Base-by-base conservation (phyloP, 345 rosid species). In the Pistacia atlantica region DNA sequence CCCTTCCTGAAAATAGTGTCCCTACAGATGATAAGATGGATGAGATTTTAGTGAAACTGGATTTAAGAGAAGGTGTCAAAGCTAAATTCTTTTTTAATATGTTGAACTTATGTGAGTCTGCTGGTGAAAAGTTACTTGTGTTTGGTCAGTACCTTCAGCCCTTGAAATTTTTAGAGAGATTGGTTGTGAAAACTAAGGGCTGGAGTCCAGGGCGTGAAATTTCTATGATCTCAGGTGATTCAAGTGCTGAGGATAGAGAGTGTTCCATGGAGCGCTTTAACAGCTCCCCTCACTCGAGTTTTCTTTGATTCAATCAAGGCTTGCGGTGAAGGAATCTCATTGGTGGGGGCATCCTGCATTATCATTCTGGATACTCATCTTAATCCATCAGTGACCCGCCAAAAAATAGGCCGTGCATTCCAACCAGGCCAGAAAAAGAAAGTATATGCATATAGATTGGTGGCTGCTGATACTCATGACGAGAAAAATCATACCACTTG, bases 311-410 rank as follows among this genome's bases (percentile, higher is more conserved):
- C 98, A 3, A 96, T 96, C 17, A 92, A 80, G 83, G 97, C 98
- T 0, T 96, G 99, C 52, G 99, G 98, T 12, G 98, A 96, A 80
- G 99, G 99, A n/a, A 88, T 96, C 25, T 96, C 98, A 4, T 62
- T 96, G 52, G 98, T 96, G 46, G 99, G 99, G 12, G 99, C 97
- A 55, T 96, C 97, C 0, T 81, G 97, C 3, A 80, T 96, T 16
- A 69, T 96, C 59, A 90, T 96, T 63, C 82, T 96, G 25, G 99
- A 93, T 78, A 97, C 93, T 64, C 99, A 84, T 78, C 86, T 92
- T 6, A 96, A 96, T 82, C 99, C 99, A 11, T 96, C 99, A 0
- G 99, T 96, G 67, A 93, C 99, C 22, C 97, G 93, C n/a, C 97
- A 96, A 86, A 97, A 95, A 0, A 87, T 93, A 59, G 94, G 94